phyloP scores from a whole-genome alignment of 495 filamentous ascomycete species.

The Aspergillus avenaceus region DNA sequence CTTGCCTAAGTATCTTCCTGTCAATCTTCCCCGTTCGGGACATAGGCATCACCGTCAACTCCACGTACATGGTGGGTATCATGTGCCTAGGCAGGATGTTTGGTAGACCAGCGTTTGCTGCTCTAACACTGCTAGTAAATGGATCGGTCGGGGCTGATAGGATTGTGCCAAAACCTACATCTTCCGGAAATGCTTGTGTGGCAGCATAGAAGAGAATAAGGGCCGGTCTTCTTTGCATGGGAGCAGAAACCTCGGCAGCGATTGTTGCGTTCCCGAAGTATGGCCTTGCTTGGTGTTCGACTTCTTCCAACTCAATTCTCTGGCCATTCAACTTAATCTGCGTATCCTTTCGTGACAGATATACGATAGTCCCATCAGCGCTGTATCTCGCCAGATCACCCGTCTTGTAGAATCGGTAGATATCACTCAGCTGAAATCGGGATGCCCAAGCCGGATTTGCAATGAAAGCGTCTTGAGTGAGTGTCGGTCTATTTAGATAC shows the following conservation, averaged over 20 bases:
- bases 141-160: neutral
- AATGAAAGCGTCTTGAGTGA: slow-evolving; percentile 42
- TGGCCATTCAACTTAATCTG: slow-evolving; percentile 53
- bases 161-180: neutral
- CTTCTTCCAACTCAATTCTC: slow-evolving; percentile 48
- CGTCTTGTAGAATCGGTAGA: slow-evolving; percentile 47
- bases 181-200: neutral
- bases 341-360: slow-evolving; percentile 47
- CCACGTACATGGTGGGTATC: neutral
- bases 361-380: slow-evolving; percentile 38
- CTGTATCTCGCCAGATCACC: slow-evolving; percentile 50
- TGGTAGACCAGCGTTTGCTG: neutral
- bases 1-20: neutral
- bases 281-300: slow-evolving; percentile 40
- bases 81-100: neutral
- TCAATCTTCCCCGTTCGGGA: neutral
- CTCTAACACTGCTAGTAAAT: neutral
- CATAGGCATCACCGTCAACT: neutral
- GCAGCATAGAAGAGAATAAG: neutral
- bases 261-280: neutral
- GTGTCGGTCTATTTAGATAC: slow-evolving; percentile 40
- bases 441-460: slow-evolving; percentile 35
- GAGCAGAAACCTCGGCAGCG: slow-evolving; percentile 6
- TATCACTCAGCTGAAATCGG: neutral
- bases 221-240: neutral